Evolutionary conservation across 176 grass and related monocot genomes (phyloP).

Genomic region (Oropetium thomaeum): DNA sequence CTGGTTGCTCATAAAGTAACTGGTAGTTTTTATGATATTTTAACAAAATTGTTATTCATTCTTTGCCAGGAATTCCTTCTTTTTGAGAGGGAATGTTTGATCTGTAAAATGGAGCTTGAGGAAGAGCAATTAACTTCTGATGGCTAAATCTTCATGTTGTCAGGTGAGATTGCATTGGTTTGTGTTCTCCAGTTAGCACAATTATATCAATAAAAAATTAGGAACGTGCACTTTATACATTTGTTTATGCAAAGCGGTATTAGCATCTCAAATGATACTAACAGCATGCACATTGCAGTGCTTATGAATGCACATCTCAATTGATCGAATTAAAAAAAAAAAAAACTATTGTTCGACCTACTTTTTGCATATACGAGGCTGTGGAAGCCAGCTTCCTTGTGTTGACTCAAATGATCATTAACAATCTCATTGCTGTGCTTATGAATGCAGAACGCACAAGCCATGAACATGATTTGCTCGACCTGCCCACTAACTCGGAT

Average conservation of each 20-base stretch:
- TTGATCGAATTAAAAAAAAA: too few relatives aligned
- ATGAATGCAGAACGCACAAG: neutral
- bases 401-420: neutral
- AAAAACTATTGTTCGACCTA: too few relatives aligned
- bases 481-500: neutral
- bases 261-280: neutral
- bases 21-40: neutral
- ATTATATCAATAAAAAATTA: neutral
- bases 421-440: neutral
- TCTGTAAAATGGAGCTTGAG: slow-evolving; percentile 78
- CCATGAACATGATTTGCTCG: neutral
- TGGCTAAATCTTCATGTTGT: slow-evolving; percentile 17
- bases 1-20: slow-evolving; percentile 9
- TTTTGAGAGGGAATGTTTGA: slow-evolving; percentile 72
- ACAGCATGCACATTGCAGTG: neutral
- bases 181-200: too few relatives aligned
- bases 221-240: neutral
- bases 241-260: too few relatives aligned
- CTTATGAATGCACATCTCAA: slow-evolving; percentile 8
- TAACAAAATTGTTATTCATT: neutral
- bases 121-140: slow-evolving; percentile 49
- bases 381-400: too few relatives aligned
- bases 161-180: neutral
- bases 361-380: too few relatives aligned
- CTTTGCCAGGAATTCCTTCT: slow-evolving; percentile 77